Conservation (phyloP, 2,329 filamentous ascomycete genomes). For the Lachnellula hyalina region DNA sequence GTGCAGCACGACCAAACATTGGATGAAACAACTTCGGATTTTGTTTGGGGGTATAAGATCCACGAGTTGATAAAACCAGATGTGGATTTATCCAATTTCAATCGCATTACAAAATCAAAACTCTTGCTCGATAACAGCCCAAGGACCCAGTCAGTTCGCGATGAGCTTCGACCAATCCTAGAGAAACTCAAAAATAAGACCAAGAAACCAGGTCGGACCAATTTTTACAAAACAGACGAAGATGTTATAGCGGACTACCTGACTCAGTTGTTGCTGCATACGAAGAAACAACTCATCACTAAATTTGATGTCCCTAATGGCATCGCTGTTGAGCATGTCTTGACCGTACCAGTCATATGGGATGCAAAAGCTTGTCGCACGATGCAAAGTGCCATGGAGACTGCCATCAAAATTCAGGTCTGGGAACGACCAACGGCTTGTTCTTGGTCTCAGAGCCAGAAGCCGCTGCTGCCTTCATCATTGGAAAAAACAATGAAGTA, state of each 20-base stretch:
- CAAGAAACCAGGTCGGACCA: not conserved
- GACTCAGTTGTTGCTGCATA: constrained; percentile 11
- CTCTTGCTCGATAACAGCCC: constrained; percentile 14
- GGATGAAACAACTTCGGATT: not conserved
- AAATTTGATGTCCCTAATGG: not conserved
- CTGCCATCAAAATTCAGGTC: constrained; percentile 2
- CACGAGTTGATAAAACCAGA: not conserved
- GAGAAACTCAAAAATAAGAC: constrained; percentile 1
- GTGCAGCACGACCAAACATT: not conserved
- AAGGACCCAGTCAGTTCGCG: constrained; percentile 9
- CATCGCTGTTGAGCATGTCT: constrained; percentile 8
- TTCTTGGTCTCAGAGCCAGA: constrained; percentile 24
- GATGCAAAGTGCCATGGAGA: constrained; percentile 16
- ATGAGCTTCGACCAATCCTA: constrained; percentile 4
- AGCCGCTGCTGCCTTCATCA: constrained; percentile 6
- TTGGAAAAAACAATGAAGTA: constrained; percentile 6
- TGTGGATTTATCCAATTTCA: constrained; percentile 1
- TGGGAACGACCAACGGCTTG: constrained; percentile 17
- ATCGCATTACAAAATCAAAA: constrained; percentile 11
- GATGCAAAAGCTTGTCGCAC: constrained; percentile 9
- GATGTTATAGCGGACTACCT: constrained; percentile 18
- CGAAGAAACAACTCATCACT: constrained; percentile 5
- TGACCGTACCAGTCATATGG: constrained; percentile 16
- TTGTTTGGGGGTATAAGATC: constrained; percentile 9
- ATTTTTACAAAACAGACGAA: not conserved